Base-by-base conservation (phyloP, 805 yeast species). In the Nakazawaea molendinolei region DNA sequence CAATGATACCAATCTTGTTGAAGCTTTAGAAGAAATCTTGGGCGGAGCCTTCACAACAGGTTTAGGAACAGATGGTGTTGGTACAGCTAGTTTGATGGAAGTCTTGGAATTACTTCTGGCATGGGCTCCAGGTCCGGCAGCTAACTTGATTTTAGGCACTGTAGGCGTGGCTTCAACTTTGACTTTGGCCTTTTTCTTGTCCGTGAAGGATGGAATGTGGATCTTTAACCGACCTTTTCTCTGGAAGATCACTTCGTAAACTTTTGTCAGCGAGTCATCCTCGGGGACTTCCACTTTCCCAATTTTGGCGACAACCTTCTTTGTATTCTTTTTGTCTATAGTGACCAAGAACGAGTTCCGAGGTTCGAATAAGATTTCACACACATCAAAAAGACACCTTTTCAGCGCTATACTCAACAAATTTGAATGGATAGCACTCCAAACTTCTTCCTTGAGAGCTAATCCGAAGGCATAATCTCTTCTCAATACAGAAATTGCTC, bases 361-460 rank as follows among this genome's bases (percentile, higher is more conserved):
- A 5, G 87, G 73, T 26, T 70, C 70, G 47, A 75, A 84, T 19
- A 90, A 56, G 7, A 90, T 69, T 28, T 76, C 74, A 35, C 84
- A 65, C 3, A 85, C 49, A 40, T 76, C 82, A 45, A 83, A 78
- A 7, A 90, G 49, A 23, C 68, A 55, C 39, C 89, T 67, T 44
- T 78, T 74, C 23, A 77, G 78, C 28, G 71, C 59, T 2, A 85
- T 57, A 9, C 82, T 69, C 14, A 79, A 42, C 18, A 79, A 53
- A 2, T 82, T 75, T 0, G 82, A 66, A 46, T 79, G 82, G 7
- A 87, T 53, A 8, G 78, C 65, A 29, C 69, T 65, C 96, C 96
- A 87, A 2, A 92, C 47, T 7, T 71, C 69, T 2, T 52, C 48
- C 36, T 69, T 67, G 15, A 92, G 59, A 0, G 86, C 85, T 20